Conservation (phyloP, 208 protist genomes). For the Acanthamoeba quina region DNA sequence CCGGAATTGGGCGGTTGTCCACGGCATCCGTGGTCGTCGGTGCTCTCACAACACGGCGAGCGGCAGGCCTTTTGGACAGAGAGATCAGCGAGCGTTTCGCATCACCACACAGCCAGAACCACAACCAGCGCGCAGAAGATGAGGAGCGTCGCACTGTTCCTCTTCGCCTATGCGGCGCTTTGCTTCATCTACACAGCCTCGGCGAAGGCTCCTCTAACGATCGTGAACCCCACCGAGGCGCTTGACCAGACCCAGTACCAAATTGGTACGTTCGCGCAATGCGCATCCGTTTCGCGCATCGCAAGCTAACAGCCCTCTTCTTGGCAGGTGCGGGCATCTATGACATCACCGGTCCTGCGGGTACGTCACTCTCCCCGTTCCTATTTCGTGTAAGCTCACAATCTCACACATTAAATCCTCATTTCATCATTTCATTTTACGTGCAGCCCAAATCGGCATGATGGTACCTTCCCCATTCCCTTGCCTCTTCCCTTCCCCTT, state of each 20-base stretch:
- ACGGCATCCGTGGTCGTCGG: no score
- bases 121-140: neutral
- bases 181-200: neutral
- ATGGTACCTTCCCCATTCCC: conserved; percentile 2
- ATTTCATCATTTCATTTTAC: conserved; percentile 17
- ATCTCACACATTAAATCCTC: neutral
- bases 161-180: neutral
- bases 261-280: neutral
- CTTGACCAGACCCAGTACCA: neutral
- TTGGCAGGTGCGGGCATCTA: conserved; percentile 80
- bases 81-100: no score
- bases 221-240: neutral
- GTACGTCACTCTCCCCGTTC: neutral
- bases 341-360: conserved; percentile 86
- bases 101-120: no score
- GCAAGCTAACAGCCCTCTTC: neutral
- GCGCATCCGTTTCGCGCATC: neutral
- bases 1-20: no score
- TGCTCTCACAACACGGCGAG: no score
- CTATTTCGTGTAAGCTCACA: neutral
- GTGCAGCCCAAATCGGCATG: conserved; percentile 38
- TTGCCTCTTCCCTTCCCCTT: neutral
- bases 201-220: neutral
- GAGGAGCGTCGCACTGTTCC: neutral
- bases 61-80: no score